phyloP scores from a whole-genome alignment of 2,329 filamentous ascomycete genomes.

The Chrysoporthe austroafricana region DNA sequence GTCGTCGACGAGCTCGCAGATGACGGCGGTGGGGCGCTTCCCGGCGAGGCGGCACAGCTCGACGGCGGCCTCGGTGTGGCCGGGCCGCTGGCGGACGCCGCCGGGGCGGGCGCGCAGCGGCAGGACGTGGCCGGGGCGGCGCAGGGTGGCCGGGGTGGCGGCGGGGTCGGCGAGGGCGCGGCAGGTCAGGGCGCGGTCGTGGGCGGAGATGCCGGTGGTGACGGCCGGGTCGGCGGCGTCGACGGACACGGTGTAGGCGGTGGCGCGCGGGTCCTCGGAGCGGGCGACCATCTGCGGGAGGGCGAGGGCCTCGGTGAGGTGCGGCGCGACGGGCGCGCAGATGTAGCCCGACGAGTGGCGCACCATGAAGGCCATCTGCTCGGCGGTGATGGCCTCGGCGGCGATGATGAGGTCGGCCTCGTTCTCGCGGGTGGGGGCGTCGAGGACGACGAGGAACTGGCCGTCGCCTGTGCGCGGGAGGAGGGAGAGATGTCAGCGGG shows the following conservation, averaged over 20 bases:
- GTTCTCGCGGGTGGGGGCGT: constrained; percentile 91
- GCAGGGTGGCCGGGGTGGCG: constrained; percentile 64
- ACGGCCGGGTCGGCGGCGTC: constrained; percentile 75
- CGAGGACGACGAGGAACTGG: constrained; percentile 95
- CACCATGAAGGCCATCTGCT: constrained; percentile 96
- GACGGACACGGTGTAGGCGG: constrained; percentile 90
- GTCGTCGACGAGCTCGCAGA: constrained; percentile 90
- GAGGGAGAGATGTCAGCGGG: neutral
- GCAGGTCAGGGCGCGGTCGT: constrained; percentile 84
- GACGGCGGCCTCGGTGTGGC: constrained; percentile 92
- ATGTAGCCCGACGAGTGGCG: constrained; percentile 88
- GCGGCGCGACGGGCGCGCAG: constrained; percentile 79
- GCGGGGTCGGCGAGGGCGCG: constrained; percentile 72
- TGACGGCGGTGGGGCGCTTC: constrained; percentile 76
- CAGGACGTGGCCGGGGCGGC: constrained; percentile 87
- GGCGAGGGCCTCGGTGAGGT: constrained; percentile 69
- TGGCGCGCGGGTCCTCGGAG: constrained; percentile 82
- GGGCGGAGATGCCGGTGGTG: constrained; percentile 88
- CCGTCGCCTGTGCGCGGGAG: constrained; percentile 63
- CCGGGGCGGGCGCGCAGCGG: constrained; percentile 79
- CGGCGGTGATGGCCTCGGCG: constrained; percentile 78
- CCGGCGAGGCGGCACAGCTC: constrained; percentile 88
- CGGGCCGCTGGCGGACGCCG: constrained; percentile 76
- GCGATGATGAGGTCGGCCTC: constrained; percentile 98
- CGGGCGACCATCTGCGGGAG: constrained; percentile 86